phyloP scores from a whole-genome alignment of 2,329 filamentous ascomycete genomes.

The Curvularia hawaiiensis region DNA sequence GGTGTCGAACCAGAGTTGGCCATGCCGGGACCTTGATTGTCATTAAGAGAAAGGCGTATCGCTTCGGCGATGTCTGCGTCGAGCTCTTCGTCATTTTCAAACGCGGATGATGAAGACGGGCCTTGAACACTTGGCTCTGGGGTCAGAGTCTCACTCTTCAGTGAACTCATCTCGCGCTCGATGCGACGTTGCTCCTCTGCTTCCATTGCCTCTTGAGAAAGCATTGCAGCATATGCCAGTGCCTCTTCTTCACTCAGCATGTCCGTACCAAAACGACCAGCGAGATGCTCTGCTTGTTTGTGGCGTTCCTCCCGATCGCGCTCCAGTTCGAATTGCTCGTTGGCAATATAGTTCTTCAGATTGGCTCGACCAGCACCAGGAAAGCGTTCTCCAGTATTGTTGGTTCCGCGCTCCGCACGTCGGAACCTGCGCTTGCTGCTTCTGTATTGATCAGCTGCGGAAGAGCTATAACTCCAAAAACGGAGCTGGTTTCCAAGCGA shows the following conservation, averaged over 20 bases:
- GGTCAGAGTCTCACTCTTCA: conserved; percentile 47
- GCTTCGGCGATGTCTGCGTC: conserved; percentile 67
- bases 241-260: conserved; percentile 68
- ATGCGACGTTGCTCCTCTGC: conserved; percentile 55
- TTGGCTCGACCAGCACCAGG: conserved; percentile 69
- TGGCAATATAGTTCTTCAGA: conserved; percentile 80
- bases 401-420: conserved; percentile 69
- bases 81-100: conserved; percentile 53
- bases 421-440: conserved; percentile 80
- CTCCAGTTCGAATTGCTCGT: conserved; percentile 82
- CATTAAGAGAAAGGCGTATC: conserved; percentile 58
- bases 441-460: conserved; percentile 71
- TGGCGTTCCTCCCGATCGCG: conserved; percentile 70
- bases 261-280: conserved; percentile 82
- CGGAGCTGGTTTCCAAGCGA: conserved; percentile 85
- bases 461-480: conserved; percentile 94
- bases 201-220: conserved; percentile 64
- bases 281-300: conserved; percentile 72
- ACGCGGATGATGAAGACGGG: conserved; percentile 35
- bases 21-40: conserved; percentile 20
- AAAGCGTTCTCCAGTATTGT: conserved; percentile 63
- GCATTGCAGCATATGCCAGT: conserved; percentile 65
- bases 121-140: conserved; percentile 39
- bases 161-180: conserved; percentile 48
- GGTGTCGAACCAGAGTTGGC: conserved; percentile 17